phyloP scores from a whole-genome alignment of 805 yeast species.

The Pichia exigua region DNA sequence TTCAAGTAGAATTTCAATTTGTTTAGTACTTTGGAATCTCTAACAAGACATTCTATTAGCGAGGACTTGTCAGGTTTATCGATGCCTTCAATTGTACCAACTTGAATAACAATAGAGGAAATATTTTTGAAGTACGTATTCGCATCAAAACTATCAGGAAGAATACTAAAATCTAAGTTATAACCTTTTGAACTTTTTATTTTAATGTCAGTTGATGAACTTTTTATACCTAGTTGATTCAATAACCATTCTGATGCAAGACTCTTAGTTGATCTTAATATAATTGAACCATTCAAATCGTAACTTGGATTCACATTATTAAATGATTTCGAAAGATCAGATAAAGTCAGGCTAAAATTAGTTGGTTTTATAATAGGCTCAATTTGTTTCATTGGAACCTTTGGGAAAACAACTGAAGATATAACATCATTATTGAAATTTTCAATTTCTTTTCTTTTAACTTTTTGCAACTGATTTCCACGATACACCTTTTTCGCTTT shows the following conservation, averaged over 20 bases:
- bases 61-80: neutral
- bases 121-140: constrained; percentile 33
- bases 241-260: constrained; percentile 22
- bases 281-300: constrained; percentile 26
- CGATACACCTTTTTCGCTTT: constrained; percentile 21
- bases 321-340: neutral
- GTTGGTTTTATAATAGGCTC: neutral
- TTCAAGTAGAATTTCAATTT: constrained; percentile 7
- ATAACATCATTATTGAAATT: constrained; percentile 23
- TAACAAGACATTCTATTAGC: constrained; percentile 1
- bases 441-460: constrained; percentile 33
- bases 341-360: neutral
- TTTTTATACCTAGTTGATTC: constrained; percentile 13
- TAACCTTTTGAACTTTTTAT: constrained; percentile 2
- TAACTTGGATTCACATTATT: constrained; percentile 1
- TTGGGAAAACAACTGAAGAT: constrained; percentile 7
- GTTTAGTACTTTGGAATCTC: constrained; percentile 7
- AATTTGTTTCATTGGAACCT: neutral
- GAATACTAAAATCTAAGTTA: constrained; percentile 30
- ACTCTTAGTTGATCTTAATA: constrained; percentile 26
- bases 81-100: constrained; percentile 33
- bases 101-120: constrained; percentile 42
- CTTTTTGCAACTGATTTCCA: constrained; percentile 27
- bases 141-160: constrained; percentile 34
- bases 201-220: constrained; percentile 12